Conservation (phyloP, 495 filamentous ascomycete species). For the Jackrogersella minutella region DNA sequence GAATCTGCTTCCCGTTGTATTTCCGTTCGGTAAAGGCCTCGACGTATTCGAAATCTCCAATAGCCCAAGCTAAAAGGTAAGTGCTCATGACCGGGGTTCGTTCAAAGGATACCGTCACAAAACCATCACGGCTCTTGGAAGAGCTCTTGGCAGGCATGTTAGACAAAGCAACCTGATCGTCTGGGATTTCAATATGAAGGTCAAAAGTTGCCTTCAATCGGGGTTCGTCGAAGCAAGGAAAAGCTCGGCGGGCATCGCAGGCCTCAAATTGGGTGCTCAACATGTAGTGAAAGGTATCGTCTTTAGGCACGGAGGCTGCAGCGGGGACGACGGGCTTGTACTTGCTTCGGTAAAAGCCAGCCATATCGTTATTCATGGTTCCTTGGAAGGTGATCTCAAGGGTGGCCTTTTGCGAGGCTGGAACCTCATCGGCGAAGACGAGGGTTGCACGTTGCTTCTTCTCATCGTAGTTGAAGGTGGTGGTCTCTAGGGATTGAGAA, state of each 20-base stretch:
- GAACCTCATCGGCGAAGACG: constrained; percentile 72
- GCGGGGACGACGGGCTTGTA: constrained; percentile 82
- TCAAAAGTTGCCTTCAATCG: constrained; percentile 96
- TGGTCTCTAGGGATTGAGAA: constrained; percentile 63
- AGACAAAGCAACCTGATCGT: constrained; percentile 84
- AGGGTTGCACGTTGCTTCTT: constrained; percentile 81
- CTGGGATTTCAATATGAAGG: constrained; percentile 88
- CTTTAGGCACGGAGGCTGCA: constrained; percentile 74
- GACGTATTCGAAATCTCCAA: constrained; percentile 96
- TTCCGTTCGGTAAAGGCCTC: constrained; percentile 86
- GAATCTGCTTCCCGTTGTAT: constrained; percentile 87
- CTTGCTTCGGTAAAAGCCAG: constrained; percentile 93
- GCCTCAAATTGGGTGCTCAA: constrained; percentile 97
- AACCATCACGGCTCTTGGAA: constrained; percentile 65
- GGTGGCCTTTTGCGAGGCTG: constrained; percentile 64
- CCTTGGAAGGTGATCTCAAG: constrained; percentile 83
- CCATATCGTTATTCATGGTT: constrained; percentile 92
- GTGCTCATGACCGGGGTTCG: constrained; percentile 94
- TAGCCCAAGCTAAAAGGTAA: constrained; percentile 95
- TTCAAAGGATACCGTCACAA: constrained; percentile 85
- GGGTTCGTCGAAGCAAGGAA: constrained; percentile 98
- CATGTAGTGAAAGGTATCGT: constrained; percentile 87
- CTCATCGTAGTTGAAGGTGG: constrained; percentile 76
- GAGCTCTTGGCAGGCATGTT: constrained; percentile 88
- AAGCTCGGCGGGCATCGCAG: constrained; percentile 90